Evolutionary conservation across 139 green algal genomes (phyloP).

Genomic region (Zygnema circumcarinatum): DNA sequence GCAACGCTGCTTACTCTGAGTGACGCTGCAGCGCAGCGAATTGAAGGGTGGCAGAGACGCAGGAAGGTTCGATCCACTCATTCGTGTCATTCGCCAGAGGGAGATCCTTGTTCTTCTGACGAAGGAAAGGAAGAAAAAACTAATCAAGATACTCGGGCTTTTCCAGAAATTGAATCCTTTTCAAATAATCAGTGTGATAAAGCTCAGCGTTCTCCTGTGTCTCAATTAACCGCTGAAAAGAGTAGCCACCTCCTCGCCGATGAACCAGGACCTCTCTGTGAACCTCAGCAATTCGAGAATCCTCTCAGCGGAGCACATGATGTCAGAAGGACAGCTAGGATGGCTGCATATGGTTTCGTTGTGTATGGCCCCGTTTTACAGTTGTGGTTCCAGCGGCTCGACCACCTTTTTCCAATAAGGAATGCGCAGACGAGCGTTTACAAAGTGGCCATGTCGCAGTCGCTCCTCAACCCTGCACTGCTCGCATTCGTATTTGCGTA

Average conservation of each 20-base stretch:
- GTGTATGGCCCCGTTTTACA: constrained; percentile 64
- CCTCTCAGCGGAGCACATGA: neutral
- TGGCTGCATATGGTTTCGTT: constrained; percentile 52
- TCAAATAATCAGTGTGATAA: neutral
- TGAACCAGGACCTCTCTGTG: neutral
- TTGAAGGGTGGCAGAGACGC: neutral
- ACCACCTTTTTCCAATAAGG: constrained; percentile 31
- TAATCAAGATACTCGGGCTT: neutral
- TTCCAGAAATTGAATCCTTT: no score
- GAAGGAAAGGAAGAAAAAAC: neutral
- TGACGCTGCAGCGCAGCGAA: neutral
- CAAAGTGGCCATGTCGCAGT: constrained; percentile 55
- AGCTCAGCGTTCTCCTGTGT: neutral
- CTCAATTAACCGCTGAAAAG: no score
- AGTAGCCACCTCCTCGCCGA: no score
- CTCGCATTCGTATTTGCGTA: constrained; percentile 63
- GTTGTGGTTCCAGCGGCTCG: constrained; percentile 62
- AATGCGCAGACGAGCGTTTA: neutral
- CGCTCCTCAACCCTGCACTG: constrained; percentile 62
- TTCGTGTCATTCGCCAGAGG: neutral
- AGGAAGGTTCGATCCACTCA: neutral
- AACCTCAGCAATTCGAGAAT: neutral
- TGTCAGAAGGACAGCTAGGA: constrained; percentile 26
- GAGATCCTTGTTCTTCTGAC: neutral
- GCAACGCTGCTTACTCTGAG: neutral